phyloP scores from a whole-genome alignment of 2,329 filamentous ascomycete genomes.

The Pyricularia grisea region DNA sequence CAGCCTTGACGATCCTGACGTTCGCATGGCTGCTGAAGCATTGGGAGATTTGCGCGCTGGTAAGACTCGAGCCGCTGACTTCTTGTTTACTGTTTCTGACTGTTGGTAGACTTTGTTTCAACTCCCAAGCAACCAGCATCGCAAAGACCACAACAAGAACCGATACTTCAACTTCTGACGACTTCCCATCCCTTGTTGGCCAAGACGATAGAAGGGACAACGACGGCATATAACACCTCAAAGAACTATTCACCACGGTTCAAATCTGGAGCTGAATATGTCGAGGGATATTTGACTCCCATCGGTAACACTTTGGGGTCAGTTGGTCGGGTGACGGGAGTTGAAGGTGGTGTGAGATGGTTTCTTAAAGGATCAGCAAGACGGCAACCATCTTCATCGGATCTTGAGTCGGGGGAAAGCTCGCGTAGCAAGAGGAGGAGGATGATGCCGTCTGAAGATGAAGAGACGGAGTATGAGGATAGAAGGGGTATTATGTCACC shows the following conservation, averaged over 20 bases:
- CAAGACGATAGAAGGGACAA: constrained; percentile 73
- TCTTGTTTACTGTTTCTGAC: constrained; percentile 11
- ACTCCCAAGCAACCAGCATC: constrained; percentile 26
- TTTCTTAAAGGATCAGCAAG: constrained; percentile 43
- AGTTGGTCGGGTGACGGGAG: constrained; percentile 75
- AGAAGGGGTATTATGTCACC: constrained; percentile 2
- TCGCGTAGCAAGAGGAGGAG: constrained; percentile 50
- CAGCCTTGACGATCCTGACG: constrained; percentile 56
- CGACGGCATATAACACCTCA: constrained; percentile 75
- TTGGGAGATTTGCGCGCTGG: constrained; percentile 66
- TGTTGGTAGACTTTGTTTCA: constrained; percentile 51
- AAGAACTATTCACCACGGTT: constrained; percentile 89
- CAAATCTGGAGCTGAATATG: constrained; percentile 81
- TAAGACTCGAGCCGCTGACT: constrained; percentile 25
- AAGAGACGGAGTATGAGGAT: constrained; percentile 8
- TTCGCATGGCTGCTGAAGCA: constrained; percentile 64
- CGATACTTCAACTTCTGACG: constrained; percentile 75
- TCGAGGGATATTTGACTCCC: constrained; percentile 80
- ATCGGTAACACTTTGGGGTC: constrained; percentile 80
- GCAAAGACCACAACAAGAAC: constrained; percentile 45
- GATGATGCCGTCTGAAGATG: constrained; percentile 20
- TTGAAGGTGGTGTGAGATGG: constrained; percentile 79
- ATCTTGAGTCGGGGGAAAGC: constrained; percentile 33
- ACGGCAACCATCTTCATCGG: constrained; percentile 26
- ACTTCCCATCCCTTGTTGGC: constrained; percentile 82